Percentiles rank a stretch among this genome's conserved stretches.
These are phyloP conservation scores for Kockovaella imperatae DNA, from an alignment of 768 basidiomycete species.

Conservation along the genomic window DNA sequence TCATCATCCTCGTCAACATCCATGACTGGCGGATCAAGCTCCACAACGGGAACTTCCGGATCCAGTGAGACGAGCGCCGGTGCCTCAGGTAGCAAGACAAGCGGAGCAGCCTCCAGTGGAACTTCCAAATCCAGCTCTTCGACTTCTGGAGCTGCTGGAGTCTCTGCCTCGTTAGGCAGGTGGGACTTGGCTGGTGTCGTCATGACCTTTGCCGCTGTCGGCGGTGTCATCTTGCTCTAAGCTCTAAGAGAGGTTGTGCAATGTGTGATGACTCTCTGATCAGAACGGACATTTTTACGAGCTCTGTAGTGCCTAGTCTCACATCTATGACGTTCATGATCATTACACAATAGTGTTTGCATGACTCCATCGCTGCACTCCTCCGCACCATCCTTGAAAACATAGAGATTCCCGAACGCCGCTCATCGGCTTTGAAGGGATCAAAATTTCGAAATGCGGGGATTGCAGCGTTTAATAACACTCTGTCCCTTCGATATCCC, in stretches of 20 bases:
- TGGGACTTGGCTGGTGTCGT: constrained; percentile 1
- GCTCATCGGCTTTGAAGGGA: no score
- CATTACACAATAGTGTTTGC: no score
- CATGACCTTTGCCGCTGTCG: constrained; percentile 4
- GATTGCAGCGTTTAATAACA: no score
- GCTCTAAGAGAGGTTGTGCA: neutral
- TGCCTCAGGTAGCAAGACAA: neutral
- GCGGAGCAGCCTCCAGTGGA: constrained; percentile 2
- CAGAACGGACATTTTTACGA: no score
- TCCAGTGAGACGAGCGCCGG: neutral
- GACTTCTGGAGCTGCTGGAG: constrained; percentile 6
- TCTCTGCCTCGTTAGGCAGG: neutral
- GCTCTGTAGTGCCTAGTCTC: no score
- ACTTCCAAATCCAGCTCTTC: constrained; percentile 1
- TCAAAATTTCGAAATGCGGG: no score
- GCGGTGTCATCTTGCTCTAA: neutral
- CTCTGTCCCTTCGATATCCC: no score
- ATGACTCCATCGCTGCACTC: no score
- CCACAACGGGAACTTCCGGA: constrained; percentile 8
- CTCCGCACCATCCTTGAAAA: no score
- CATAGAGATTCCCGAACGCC: no score
- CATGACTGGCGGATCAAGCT: constrained; percentile 7
- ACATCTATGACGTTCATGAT: no score
- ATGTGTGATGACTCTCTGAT: no score
- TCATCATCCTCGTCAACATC: constrained; percentile 5